These are phyloP conservation scores for Cryptosporidium bovis DNA, from an alignment of 169 alveolate species.

Conservation along the genomic window DNA sequence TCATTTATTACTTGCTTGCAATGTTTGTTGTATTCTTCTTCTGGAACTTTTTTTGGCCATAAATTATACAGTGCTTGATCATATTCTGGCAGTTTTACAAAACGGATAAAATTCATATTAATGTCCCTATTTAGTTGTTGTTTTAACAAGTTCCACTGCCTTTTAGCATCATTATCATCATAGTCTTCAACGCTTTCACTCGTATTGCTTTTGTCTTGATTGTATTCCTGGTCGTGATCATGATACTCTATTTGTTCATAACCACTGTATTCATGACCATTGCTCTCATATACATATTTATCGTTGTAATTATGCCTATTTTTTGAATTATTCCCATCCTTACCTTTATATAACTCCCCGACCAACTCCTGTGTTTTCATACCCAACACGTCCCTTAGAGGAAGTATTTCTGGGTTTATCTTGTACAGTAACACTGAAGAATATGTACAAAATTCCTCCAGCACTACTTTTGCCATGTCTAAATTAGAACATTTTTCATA, in stretches of 20 bases:
- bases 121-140: slow-evolving; percentile 50
- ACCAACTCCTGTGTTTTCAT: not conserved
- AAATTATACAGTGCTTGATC: slow-evolving; percentile 51
- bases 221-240: not conserved
- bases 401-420: slow-evolving; percentile 8
- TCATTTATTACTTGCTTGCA: slow-evolving; percentile 50
- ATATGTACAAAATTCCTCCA: slow-evolving; percentile 60
- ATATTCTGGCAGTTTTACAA: slow-evolving; percentile 39
- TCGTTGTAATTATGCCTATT: not conserved
- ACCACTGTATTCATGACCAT: not conserved
- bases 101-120: slow-evolving; percentile 50
- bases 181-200: not conserved
- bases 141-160: slow-evolving; percentile 46
- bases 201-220: not conserved
- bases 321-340: not conserved
- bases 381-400: slow-evolving; percentile 33
- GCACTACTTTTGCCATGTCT: slow-evolving; percentile 55
- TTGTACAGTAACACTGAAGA: slow-evolving; percentile 30
- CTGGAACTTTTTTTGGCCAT: slow-evolving; percentile 48
- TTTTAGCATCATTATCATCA: slow-evolving; percentile 20
- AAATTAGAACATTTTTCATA: slow-evolving; percentile 14
- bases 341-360: too few relatives aligned
- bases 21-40: slow-evolving; percentile 18
- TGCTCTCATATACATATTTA: not conserved
- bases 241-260: too few relatives aligned